Evolutionary conservation across 345 rosid genomes (phyloP), one percentile per base, ranked within the genome.

Genomic region (Populus simonii): DNA sequence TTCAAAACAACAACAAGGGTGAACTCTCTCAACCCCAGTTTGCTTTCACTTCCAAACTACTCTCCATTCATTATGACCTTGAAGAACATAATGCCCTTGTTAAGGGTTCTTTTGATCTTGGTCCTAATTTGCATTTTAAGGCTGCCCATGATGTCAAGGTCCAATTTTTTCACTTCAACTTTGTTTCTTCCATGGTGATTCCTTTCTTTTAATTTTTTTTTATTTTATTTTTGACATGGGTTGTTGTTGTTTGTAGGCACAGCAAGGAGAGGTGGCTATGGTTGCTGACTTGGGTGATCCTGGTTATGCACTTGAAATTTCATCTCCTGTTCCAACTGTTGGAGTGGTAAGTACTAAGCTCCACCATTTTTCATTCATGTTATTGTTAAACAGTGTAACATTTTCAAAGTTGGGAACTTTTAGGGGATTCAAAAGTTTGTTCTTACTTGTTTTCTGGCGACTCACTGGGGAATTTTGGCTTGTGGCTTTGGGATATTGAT

Each of bases 141-240:
- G 89, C 90, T 82, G 82, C 87, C 81, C 98, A 89, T 39, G 92
- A 93, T 86, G 88, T 96, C 85, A 91, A 92, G 97, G 97, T 89
- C 70, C 63, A 68, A 33, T 10, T 59, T 15, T 12, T 18, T 33
- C 8, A 16, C 25, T 70, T 59, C 8, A 22, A 12, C 8, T 27
- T 61, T 59, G 8, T 41, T 61, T 13, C 17, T 23, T 29, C 12
- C n/a, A 73, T 41, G 49, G 59, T 38, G 72, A 38, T 41, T 39
- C 72, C 49, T 22, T 27, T 49, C 66, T 61, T n/a, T 36, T 41
- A 25, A 1, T 4, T 41, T 15, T 66, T 73, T 27, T 36, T 8
- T n/a, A n/a, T n/a, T 3, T 22, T 20, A 51, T 27, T 1, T 27
- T 22, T 31, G 39, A 15, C 18, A 16, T 66, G 33, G 20, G 27